phyloP scores from a whole-genome alignment of 1,284 basidiomycete genomes.

The Rhodofomes roseus region DNA sequence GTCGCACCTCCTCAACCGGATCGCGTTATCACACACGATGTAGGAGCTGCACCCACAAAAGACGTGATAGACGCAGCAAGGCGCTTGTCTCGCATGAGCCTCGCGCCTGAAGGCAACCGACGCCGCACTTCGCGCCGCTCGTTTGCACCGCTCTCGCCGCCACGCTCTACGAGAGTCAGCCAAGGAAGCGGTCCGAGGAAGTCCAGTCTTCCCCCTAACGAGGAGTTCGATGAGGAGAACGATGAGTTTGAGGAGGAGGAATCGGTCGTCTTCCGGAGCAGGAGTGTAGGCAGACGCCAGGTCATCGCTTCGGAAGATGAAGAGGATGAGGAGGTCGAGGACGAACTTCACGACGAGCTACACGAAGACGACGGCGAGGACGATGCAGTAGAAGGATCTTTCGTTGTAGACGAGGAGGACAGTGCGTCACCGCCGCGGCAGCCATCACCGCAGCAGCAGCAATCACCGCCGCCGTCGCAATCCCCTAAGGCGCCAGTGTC shows the following conservation, averaged over 20 bases:
- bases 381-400: neutral
- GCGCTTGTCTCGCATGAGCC: neutral
- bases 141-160: neutral
- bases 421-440: neutral
- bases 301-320: neutral
- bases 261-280: neutral
- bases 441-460: neutral
- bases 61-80: neutral
- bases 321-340: neutral
- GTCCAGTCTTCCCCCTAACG: neutral
- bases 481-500: neutral
- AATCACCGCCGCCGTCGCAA: neutral
- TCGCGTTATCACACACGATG: conserved; percentile 3
- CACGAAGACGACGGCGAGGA: neutral
- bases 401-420: neutral
- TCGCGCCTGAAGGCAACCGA: neutral
- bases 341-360: neutral
- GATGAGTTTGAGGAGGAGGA: conserved; percentile 1
- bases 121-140: neutral
- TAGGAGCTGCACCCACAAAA: neutral
- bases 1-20: neutral
- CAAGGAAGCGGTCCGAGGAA: neutral
- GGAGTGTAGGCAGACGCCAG: neutral
- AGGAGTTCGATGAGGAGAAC: neutral
- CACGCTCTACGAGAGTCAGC: neutral